Percentiles rank a stretch among this genome's conserved stretches.
phyloP scores from a whole-genome alignment of 2,329 filamentous ascomycete genomes.

The Aspergillus fructus region DNA sequence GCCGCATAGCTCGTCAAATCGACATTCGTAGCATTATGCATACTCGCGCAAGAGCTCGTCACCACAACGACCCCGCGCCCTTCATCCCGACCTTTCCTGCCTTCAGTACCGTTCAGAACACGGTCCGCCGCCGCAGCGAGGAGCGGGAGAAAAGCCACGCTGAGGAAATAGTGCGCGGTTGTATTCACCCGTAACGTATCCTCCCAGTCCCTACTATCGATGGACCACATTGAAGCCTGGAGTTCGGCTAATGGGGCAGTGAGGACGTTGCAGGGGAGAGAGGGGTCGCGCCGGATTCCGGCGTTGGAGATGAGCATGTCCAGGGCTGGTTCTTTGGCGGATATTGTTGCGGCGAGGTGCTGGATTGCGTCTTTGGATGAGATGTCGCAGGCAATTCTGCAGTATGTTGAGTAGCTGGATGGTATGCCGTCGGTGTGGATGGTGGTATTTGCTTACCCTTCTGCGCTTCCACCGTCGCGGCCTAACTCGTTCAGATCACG shows the following conservation, averaged over 20 bases:
- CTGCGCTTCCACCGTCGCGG: conserved; percentile 23
- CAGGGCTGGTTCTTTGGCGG: conserved; percentile 39
- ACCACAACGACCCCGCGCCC: conserved; percentile 50
- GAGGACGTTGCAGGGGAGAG: conserved; percentile 45
- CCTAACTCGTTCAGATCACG: conserved; percentile 42
- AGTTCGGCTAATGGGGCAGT: conserved; percentile 43
- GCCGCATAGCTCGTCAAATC: conserved; percentile 54
- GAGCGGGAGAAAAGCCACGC: conserved; percentile 48
- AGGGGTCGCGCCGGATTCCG: conserved; percentile 49
- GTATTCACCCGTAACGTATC: conserved; percentile 51
- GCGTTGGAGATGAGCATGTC: conserved; percentile 53
- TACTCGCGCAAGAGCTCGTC: conserved; percentile 54
- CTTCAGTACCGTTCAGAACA: conserved; percentile 22
- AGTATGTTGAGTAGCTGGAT: too few relatives aligned
- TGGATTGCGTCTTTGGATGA: conserved; percentile 41
- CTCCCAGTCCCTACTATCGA: conserved; percentile 39
- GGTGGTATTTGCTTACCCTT: not conserved
- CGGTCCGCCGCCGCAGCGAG: conserved; percentile 41
- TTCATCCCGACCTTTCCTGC: conserved; percentile 21
- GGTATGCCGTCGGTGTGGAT: too few relatives aligned
- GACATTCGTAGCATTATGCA: conserved; percentile 55
- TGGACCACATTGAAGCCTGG: conserved; percentile 44
- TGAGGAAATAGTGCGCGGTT: conserved; percentile 52
- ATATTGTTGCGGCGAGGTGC: conserved; percentile 27
- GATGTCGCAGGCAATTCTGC: not conserved